phyloP scores from a whole-genome alignment of 495 filamentous ascomycete genomes.

The Cryomyces antarcticus region DNA sequence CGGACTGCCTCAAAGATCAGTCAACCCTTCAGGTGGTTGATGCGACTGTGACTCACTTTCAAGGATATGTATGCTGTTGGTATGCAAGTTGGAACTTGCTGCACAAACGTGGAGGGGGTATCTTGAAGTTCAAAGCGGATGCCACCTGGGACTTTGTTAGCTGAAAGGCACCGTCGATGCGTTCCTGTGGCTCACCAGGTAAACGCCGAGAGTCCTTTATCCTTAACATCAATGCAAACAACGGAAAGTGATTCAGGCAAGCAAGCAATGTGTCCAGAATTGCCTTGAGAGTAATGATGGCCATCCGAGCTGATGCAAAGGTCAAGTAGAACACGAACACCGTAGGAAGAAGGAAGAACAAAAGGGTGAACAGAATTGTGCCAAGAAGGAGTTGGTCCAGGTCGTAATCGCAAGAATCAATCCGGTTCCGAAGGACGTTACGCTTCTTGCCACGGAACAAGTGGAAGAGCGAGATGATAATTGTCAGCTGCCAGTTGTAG shows the following conservation, averaged over 20 bases:
- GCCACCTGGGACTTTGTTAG: constrained; percentile 34
- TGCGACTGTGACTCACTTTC: constrained; percentile 32
- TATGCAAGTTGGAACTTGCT: constrained; percentile 10
- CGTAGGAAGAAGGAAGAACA: constrained; percentile 89
- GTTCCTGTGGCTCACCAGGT: constrained; percentile 36
- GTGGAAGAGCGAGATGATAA: constrained; percentile 91
- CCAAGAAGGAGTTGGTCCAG: constrained; percentile 92
- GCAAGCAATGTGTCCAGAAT: constrained; percentile 75
- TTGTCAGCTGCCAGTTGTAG: constrained; percentile 94
- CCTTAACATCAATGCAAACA: constrained; percentile 93
- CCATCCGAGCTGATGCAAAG: constrained; percentile 84
- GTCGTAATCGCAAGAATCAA: constrained; percentile 97
- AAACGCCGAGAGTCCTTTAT: constrained; percentile 82
- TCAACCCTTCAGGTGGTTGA: constrained; percentile 1
- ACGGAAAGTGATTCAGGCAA: constrained; percentile 91
- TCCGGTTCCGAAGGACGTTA: constrained; percentile 90
- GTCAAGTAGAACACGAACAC: constrained; percentile 93
- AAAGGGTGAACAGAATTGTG: constrained; percentile 86
- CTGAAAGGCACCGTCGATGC: neutral
- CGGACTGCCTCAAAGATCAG: constrained; percentile 33
- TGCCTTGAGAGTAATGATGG: constrained; percentile 82
- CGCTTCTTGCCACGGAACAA: constrained; percentile 95
- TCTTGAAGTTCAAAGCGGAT: constrained; percentile 80
- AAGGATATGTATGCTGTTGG: constrained; percentile 51
- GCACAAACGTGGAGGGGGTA: constrained; percentile 27